These are phyloP conservation scores for Canavalia gladiata DNA, from an alignment of 306 rosid species.

Conservation along the genomic window DNA sequence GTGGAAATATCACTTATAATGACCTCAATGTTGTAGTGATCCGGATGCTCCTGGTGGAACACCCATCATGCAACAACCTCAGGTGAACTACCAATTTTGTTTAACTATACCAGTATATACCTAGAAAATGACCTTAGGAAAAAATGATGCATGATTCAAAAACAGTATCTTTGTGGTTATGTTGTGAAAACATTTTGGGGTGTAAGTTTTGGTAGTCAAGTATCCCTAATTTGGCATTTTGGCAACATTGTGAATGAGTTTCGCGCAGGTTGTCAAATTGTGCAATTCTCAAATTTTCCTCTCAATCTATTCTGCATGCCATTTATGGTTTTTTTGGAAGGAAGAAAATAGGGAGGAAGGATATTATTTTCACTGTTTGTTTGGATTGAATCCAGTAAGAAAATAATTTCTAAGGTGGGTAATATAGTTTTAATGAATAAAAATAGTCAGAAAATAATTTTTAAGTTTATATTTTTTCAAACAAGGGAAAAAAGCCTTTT, in stretches of 20 bases:
- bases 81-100: conserved; percentile 61
- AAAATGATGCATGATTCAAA: conserved; percentile 22
- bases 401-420: too few relatives aligned
- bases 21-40: conserved; percentile 71
- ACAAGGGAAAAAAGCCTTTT: too few relatives aligned
- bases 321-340: too few relatives aligned
- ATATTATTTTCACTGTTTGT: too few relatives aligned
- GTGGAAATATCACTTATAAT: conserved; percentile 47
- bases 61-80: conserved; percentile 96
- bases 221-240: conserved; percentile 23
- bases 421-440: too few relatives aligned
- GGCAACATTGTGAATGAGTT: neutral
- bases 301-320: neutral
- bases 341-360: too few relatives aligned
- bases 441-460: too few relatives aligned
- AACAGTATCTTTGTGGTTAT: conserved; percentile 11
- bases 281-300: conserved; percentile 14
- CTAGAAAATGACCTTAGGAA: neutral
- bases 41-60: conserved; percentile 92
- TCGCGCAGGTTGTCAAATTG: conserved; percentile 9
- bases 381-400: too few relatives aligned
- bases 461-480: too few relatives aligned
- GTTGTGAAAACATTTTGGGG: conserved; percentile 16
- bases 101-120: conserved; percentile 21
- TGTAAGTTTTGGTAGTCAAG: conserved; percentile 9